Evolutionary conservation across 305 asterid species (phyloP), one percentile per base, ranked within the genome.

Genomic region (Solanum hybrid): DNA sequence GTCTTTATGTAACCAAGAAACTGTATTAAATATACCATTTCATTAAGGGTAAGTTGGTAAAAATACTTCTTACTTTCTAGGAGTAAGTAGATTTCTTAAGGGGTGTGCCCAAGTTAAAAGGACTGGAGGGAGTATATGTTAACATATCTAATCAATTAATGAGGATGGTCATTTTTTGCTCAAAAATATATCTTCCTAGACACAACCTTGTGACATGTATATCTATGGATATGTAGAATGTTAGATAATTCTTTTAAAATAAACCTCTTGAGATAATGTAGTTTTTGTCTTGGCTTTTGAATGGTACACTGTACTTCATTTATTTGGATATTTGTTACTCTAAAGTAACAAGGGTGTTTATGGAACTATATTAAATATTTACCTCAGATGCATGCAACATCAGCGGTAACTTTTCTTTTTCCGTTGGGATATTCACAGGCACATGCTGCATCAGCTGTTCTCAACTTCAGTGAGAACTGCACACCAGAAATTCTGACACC

Each of bases 381-480:
- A 22, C 40, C 69, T 57, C 37, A 83, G 37, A 82, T 82, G 37
- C 71, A 82, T 26, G 87, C 73, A 42, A 16, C 87, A 26, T 51
- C 37, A 42, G 71, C 87, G 3, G 18, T 83, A 42, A 42, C 31
- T 42, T 82, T 83, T 46, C 74, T 20, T 83, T 28, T 83, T 18
- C 87, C 1, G 1, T 28, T 83, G 73, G 39, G 71, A 83, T 83
- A 29, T 88, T 80, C 35, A 67, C 90, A 91, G 92, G 92, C 92
- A 11, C 91, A 91, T 87, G 91, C 92, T 37, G 92, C 92, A 14
- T 91, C 92, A 89, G 92, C 90, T 64, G 92, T 91, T 40, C 90
- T 91, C 51, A 91, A 91, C 87, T 91, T 91, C 91, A 91, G 92
- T 74, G 91, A 91, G 86, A 91, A 91, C 89, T 89, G 92, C 91